Conservation (phyloP, 2,329 filamentous ascomycete species). For the Epichloe scottii region DNA sequence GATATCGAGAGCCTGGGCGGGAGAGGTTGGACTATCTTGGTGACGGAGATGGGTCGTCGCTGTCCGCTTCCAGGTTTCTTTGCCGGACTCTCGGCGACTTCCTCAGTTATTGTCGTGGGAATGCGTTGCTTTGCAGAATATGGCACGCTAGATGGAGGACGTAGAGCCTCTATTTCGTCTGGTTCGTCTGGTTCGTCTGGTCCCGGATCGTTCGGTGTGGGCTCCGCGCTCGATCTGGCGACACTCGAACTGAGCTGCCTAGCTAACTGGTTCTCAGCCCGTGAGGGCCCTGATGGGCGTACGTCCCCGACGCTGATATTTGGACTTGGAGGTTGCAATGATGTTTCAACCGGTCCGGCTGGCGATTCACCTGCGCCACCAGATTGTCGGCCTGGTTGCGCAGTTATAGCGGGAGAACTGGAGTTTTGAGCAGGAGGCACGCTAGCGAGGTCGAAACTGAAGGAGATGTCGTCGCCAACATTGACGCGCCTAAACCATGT, state of each 20-base stretch:
- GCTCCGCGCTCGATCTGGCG: conserved; percentile 2
- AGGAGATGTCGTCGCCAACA: conserved; percentile 48
- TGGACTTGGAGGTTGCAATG: background rate
- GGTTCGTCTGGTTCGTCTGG: background rate
- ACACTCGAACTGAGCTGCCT: conserved; percentile 6
- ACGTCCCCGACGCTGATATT: background rate
- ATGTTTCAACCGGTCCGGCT: background rate
- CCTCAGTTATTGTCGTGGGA: conserved; percentile 10
- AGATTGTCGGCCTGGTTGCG: background rate
- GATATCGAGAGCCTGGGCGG: background rate
- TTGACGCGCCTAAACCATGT: conserved; percentile 34
- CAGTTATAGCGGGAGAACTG: conserved; percentile 5
- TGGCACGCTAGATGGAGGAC: conserved; percentile 7
- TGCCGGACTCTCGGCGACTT: conserved; percentile 33
- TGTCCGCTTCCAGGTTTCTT: conserved; percentile 44
- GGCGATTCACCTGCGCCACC: background rate
- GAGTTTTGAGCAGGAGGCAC: conserved; percentile 17
- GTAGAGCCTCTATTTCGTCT: conserved; percentile 2
- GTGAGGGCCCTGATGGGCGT: background rate
- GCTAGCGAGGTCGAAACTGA: conserved; percentile 38
- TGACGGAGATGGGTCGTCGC: conserved; percentile 26
- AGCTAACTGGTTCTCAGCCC: background rate
- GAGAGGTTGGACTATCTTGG: conserved; percentile 6
- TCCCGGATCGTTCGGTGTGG: background rate
- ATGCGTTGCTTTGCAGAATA: conserved; percentile 2